A percentile compares a stretch with the other conserved stretches of the same genome.
Evolutionary conservation across 2,329 filamentous ascomycete genomes (phyloP).

Genomic region (Phoma herbarum): DNA sequence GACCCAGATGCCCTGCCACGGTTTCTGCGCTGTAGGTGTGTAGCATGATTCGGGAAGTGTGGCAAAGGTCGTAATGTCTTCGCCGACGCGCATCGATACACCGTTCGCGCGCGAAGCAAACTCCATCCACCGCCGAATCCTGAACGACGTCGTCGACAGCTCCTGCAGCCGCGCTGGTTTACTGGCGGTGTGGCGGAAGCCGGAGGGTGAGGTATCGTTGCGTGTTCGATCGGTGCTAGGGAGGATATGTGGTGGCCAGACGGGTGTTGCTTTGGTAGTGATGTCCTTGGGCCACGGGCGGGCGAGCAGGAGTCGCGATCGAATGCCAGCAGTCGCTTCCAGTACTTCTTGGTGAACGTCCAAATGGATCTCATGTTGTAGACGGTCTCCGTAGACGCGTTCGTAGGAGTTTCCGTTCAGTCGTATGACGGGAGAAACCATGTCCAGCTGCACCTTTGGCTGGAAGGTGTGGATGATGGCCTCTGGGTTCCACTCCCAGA

Average conservation of each 20-base stretch:
- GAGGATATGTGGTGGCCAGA: constrained; percentile 80
- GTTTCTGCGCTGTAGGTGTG: constrained; percentile 79
- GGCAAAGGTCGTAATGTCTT: constrained; percentile 69
- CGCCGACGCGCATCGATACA: constrained; percentile 56
- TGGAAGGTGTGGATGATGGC: constrained; percentile 78
- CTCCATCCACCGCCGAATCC: constrained; percentile 79
- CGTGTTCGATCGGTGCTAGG: constrained; percentile 69
- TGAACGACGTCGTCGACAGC: constrained; percentile 74
- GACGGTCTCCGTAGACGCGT: constrained; percentile 48
- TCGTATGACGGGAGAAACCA: constrained; percentile 72
- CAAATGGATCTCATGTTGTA: constrained; percentile 63
- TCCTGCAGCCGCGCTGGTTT: constrained; percentile 64
- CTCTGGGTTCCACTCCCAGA: constrained; percentile 71
- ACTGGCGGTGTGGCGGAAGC: constrained; percentile 57
- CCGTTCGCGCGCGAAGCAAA: constrained; percentile 56
- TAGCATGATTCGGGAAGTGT: constrained; percentile 80
- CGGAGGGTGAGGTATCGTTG: constrained; percentile 55
- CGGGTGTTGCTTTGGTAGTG: constrained; percentile 48
- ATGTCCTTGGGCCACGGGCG: constrained; percentile 57
- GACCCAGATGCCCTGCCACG: constrained; percentile 90
- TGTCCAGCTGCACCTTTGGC: constrained; percentile 74
- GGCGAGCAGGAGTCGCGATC: constrained; percentile 74
- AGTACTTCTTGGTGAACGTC: constrained; percentile 40
- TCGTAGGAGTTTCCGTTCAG: constrained; percentile 48
- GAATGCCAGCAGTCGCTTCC: constrained; percentile 55